Conservation (phyloP, 78 protist genomes). For the Dictyostelium brefeldianum region DNA sequence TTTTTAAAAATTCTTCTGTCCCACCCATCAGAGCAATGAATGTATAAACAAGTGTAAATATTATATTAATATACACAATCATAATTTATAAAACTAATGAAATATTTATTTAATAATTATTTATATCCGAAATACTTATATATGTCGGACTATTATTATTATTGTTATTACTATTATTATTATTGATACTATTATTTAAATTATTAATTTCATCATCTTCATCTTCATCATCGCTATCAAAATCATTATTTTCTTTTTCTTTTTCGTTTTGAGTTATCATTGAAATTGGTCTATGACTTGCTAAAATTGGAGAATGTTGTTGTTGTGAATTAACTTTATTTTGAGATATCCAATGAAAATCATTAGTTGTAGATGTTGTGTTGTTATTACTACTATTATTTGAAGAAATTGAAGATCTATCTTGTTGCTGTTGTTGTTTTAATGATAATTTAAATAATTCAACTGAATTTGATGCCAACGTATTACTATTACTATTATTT, state of each 20-base stretch:
- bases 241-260: not conserved
- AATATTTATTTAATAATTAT: too few relatives aligned
- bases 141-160: not conserved
- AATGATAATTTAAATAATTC: not conserved
- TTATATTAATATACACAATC: too few relatives aligned
- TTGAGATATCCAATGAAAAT: not conserved
- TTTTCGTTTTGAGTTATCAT: not conserved
- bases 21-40: constrained; percentile 93
- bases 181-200: not conserved
- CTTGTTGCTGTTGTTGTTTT: not conserved
- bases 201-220: not conserved
- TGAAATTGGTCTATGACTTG: constrained; percentile 16
- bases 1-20: constrained; percentile 92
- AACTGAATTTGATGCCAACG: not conserved
- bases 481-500: not conserved
- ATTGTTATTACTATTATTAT: not conserved
- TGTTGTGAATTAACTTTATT: not conserved
- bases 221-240: not conserved
- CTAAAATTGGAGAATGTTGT: constrained; percentile 10
- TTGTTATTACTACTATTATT: not conserved
- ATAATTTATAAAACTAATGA: too few relatives aligned
- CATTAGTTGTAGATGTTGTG: not conserved
- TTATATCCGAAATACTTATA: not conserved
- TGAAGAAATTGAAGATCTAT: constrained; percentile 8
- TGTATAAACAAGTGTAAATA: too few relatives aligned